These are phyloP conservation scores for Metschnikowia koreensis DNA, from an alignment of 805 yeast species.

Conservation along the genomic window DNA sequence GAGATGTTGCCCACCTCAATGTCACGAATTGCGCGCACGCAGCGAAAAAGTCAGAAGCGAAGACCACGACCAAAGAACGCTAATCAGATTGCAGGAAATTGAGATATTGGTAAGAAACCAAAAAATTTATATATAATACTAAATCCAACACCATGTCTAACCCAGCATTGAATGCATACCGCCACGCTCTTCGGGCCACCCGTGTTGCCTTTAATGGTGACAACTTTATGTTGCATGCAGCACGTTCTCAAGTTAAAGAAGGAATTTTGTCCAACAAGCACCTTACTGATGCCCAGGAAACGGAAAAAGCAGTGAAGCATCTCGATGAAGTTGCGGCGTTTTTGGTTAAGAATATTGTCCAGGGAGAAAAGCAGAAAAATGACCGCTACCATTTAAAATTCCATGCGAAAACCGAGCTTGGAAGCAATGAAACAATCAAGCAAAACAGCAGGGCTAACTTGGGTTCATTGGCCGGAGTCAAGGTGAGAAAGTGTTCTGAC, in stretches of 20 bases:
- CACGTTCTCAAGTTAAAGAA: conserved; percentile 56
- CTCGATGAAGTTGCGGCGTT: conserved; percentile 71
- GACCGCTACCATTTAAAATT: conserved; percentile 57
- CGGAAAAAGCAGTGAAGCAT: conserved; percentile 32
- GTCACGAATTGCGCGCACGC: neutral
- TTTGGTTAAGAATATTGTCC: conserved; percentile 77
- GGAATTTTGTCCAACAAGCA: conserved; percentile 43
- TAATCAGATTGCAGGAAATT: no score
- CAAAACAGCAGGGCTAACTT: conserved; percentile 42
- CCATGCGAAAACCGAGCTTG: conserved; percentile 81
- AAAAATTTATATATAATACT: neutral
- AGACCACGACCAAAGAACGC: neutral
- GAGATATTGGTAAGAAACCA: neutral
- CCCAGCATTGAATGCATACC: conserved; percentile 48
- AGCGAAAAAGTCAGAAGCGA: neutral
- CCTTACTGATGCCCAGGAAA: conserved; percentile 38
- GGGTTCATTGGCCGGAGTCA: conserved; percentile 51
- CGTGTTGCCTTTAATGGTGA: conserved; percentile 57
- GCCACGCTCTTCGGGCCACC: conserved; percentile 66
- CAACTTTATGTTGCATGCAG: conserved; percentile 48
- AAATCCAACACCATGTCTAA: conserved; percentile 6
- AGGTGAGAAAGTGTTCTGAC: conserved; percentile 37
- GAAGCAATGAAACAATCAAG: conserved; percentile 82
- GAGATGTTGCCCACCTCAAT: neutral
- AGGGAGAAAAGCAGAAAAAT: conserved; percentile 56